phyloP scores from a whole-genome alignment of 2,329 filamentous ascomycete species.

The Emmonsiellopsis sp. region DNA sequence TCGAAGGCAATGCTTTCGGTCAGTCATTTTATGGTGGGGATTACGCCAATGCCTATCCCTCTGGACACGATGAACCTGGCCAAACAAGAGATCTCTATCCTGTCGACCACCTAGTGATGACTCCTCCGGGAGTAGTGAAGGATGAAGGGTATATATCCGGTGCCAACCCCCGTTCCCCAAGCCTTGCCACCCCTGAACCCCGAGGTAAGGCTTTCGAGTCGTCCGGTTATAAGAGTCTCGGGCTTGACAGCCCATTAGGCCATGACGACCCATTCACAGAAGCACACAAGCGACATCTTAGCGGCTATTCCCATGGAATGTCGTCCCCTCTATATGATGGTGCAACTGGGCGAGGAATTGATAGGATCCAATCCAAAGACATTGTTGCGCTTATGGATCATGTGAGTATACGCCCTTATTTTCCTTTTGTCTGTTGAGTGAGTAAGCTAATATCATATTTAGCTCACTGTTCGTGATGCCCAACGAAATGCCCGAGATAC shows the following conservation, averaged over 20 bases:
- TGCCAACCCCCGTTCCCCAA: constrained; percentile 48
- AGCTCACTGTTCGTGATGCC: constrained; percentile 90
- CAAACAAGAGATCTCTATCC: constrained; percentile 25
- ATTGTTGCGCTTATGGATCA: constrained; percentile 98
- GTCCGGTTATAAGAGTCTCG: constrained; percentile 44
- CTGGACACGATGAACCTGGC: constrained; percentile 24
- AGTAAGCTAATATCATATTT: constrained; percentile 19
- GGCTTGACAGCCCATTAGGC: constrained; percentile 39
- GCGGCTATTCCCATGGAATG: constrained; percentile 88
- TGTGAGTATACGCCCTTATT: constrained; percentile 39
- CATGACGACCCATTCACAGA: constrained; percentile 59
- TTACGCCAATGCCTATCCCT: not conserved
- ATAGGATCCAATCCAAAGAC: constrained; percentile 90
- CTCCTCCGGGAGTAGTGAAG: constrained; percentile 50
- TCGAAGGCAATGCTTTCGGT: constrained; percentile 46
- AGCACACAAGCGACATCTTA: constrained; percentile 57
- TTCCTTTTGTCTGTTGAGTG: constrained; percentile 15
- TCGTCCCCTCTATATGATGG: constrained; percentile 83
- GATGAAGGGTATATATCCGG: constrained; percentile 92
- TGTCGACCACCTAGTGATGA: constrained; percentile 35
- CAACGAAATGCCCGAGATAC: constrained; percentile 94
- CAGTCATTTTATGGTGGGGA: constrained; percentile 47
- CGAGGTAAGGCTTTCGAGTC: constrained; percentile 43
- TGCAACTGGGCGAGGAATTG: constrained; percentile 76
- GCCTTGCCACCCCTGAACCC: constrained; percentile 38